Percentiles rank a stretch among this genome's conserved stretches.
phyloP scores from a whole-genome alignment of 805 yeast genomes.

The Hanseniaspora lachancei region DNA sequence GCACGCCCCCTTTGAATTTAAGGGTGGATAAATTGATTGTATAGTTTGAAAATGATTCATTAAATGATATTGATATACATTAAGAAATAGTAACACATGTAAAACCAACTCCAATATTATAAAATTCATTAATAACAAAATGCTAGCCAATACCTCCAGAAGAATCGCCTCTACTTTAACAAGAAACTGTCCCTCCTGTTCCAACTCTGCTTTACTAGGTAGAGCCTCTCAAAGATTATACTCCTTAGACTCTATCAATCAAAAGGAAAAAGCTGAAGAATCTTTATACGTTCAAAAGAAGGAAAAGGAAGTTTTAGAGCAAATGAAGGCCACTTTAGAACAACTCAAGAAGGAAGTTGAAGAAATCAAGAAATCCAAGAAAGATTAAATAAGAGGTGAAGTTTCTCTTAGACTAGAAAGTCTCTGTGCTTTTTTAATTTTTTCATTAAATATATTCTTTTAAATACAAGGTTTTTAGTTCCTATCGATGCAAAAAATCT shows the following conservation, averaged over 20 bases:
- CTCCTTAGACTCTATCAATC: slow-evolving; percentile 49
- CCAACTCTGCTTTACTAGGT: slow-evolving; percentile 47
- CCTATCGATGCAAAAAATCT: no score
- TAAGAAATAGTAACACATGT: no score
- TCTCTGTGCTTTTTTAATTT: not conserved
- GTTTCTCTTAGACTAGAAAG: not conserved
- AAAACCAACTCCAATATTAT: not conserved
- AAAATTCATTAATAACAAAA: slow-evolving; percentile 3
- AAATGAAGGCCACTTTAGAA: slow-evolving; percentile 65
- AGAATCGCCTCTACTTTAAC: slow-evolving; percentile 28
- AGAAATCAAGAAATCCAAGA: slow-evolving; percentile 8
- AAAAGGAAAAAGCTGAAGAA: slow-evolving; percentile 90
- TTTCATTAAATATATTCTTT: not conserved
- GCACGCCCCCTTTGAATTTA: not conserved
- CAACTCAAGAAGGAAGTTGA: slow-evolving; percentile 38
- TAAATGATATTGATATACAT: no score
- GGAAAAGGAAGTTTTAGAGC: slow-evolving; percentile 75
- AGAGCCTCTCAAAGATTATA: slow-evolving; percentile 31
- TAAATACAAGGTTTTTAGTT: no score
- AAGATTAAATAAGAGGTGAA: not conserved
- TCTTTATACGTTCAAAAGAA: slow-evolving; percentile 73
- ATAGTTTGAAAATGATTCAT: no score
- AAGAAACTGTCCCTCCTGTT: slow-evolving; percentile 27
- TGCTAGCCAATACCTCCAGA: slow-evolving; percentile 2
- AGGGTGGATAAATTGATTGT: no score